Conservation (phyloP, 148 eudicot genomes). For the Fagopyrum esculentum region DNA sequence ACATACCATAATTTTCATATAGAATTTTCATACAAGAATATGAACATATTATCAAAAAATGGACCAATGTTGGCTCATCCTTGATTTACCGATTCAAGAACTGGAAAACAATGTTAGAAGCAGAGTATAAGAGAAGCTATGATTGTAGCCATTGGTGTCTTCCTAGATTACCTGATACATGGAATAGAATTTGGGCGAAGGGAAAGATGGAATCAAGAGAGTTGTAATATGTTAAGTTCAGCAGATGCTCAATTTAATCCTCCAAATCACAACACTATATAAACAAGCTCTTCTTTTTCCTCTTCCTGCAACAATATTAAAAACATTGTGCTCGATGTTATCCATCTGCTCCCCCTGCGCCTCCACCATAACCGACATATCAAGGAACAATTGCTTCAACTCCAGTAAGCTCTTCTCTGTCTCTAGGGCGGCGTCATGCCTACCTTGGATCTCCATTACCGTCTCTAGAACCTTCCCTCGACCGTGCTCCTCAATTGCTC, state of each 20-base stretch:
- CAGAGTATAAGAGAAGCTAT: neutral
- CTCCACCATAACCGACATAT: slow-evolving; percentile 98
- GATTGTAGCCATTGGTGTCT: slow-evolving; percentile 97
- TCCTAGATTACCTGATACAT: slow-evolving; percentile 81
- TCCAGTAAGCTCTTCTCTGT: slow-evolving; percentile 72
- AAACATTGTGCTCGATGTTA: slow-evolving; percentile 90
- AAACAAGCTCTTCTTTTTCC: no score
- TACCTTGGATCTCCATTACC: slow-evolving; percentile 83
- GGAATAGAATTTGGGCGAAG: slow-evolving; percentile 80
- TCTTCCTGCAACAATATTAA: no score
- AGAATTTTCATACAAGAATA: no score
- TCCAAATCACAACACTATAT: no score
- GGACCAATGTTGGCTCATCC: no score
- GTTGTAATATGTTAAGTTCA: no score
- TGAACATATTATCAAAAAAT: no score
- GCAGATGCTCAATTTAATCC: no score
- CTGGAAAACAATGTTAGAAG: slow-evolving; percentile 15
- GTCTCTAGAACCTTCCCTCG: slow-evolving; percentile 87
- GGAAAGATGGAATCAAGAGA: no score
- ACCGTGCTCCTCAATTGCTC: slow-evolving; percentile 88
- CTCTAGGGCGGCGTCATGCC: slow-evolving; percentile 80
- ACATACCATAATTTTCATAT: no score
- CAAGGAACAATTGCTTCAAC: slow-evolving; percentile 84
- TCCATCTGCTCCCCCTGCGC: slow-evolving; percentile 92
- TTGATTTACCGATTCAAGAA: slow-evolving; percentile 20